Percentiles rank a stretch among this genome's conserved stretches.
Conservation (phyloP, 2,329 filamentous ascomycete genomes). For the Emmonsia crescens region DNA sequence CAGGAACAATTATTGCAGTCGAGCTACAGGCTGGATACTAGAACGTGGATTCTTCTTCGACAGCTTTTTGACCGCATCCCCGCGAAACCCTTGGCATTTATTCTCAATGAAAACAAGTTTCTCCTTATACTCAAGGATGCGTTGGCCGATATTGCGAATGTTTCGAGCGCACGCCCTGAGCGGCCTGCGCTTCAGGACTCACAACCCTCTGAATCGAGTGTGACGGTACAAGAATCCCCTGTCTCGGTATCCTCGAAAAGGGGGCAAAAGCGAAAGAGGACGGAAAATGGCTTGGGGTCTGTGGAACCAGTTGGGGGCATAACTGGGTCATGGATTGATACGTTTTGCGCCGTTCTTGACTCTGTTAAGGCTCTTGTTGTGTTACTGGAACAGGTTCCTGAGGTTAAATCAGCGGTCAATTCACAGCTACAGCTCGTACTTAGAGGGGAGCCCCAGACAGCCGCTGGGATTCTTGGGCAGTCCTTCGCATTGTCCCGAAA, state of each 20-base stretch:
- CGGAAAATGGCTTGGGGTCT: constrained; percentile 14
- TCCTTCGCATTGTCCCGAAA: constrained; percentile 22
- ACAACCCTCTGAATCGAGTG: constrained; percentile 26
- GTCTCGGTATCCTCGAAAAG: constrained; percentile 11
- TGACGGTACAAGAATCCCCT: constrained; percentile 24
- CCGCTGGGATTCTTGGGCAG: constrained; percentile 27
- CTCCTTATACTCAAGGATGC: constrained; percentile 55
- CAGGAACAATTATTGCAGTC: constrained; percentile 17
- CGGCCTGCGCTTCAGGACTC: constrained; percentile 17
- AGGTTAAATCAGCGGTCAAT: constrained; percentile 19
- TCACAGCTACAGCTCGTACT: constrained; percentile 31
- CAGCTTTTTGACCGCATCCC: constrained; percentile 61
- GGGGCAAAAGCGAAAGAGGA: constrained; percentile 31
- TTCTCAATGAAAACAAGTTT: constrained; percentile 60
- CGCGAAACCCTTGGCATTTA: constrained; percentile 56
- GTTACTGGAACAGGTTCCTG: constrained; percentile 3
- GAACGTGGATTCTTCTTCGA: constrained; percentile 46
- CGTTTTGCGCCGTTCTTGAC: constrained; percentile 7
- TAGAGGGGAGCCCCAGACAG: constrained; percentile 24
- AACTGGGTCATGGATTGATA: constrained; percentile 1
- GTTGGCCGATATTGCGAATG: constrained; percentile 44
- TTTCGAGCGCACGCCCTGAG: constrained; percentile 13
- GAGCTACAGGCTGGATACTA: constrained; percentile 33
- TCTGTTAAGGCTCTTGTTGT: constrained; percentile 6
- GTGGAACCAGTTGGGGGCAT: background rate